Percentiles rank a stretch among this genome's conserved stretches.
These are phyloP conservation scores for Torulaspora quercuum DNA, from an alignment of 805 yeast species.

Conservation along the genomic window DNA sequence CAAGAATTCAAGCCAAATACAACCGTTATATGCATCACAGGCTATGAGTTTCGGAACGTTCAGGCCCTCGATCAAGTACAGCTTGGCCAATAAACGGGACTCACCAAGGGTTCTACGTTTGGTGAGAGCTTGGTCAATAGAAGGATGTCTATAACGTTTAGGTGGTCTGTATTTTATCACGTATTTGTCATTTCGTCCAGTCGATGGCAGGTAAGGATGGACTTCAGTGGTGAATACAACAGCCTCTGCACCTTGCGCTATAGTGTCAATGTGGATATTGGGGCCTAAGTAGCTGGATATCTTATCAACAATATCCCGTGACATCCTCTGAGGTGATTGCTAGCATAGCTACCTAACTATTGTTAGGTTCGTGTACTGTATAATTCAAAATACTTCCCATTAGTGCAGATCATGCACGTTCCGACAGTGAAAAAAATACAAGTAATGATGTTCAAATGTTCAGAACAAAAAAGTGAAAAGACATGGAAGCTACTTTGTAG, in stretches of 20 bases:
- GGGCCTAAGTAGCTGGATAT: slow-evolving; percentile 45
- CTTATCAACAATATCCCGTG: slow-evolving; percentile 46
- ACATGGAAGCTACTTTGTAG: no score
- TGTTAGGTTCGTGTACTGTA: no score
- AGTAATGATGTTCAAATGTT: no score
- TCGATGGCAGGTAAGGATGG: slow-evolving; percentile 62
- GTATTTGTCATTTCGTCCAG: slow-evolving; percentile 37
- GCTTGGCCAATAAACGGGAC: slow-evolving; percentile 66
- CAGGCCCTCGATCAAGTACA: slow-evolving; percentile 47
- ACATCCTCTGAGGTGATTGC: no score
- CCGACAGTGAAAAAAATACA: no score
- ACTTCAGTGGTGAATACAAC: slow-evolving; percentile 58
- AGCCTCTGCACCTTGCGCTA: slow-evolving; percentile 93
- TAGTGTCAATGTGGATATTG: slow-evolving; percentile 47
- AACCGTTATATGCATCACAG: slow-evolving; percentile 72
- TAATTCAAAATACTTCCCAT: neutral
- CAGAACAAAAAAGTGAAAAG: no score
- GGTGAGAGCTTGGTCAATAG: slow-evolving; percentile 70
- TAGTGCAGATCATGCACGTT: no score
- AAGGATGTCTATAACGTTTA: slow-evolving; percentile 86
- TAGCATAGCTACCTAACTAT: no score
- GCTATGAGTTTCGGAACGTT: slow-evolving; percentile 70
- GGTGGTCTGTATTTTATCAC: slow-evolving; percentile 84
- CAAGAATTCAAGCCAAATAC: slow-evolving; percentile 83
- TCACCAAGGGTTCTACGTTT: slow-evolving; percentile 82